phyloP scores from a whole-genome alignment of 192 early-diverging fungal genomes.

The Geranomyces michiganensis region DNA sequence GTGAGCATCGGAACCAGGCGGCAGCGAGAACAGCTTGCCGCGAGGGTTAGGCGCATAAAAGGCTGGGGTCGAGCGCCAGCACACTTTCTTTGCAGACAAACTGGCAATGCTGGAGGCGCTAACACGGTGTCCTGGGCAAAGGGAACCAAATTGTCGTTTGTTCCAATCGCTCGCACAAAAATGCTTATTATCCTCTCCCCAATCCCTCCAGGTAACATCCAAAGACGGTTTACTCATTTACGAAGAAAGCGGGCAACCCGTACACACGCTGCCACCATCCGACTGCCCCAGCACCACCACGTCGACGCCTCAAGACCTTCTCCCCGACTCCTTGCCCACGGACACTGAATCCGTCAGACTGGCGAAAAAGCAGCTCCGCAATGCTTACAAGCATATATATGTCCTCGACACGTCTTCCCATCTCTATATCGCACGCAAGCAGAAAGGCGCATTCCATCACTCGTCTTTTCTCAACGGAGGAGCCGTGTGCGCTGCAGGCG shows the following conservation, averaged over 20 bases:
- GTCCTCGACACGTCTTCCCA: not conserved
- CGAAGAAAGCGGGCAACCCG: constrained; percentile 1
- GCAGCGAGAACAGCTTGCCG: no score
- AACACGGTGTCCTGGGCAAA: no score
- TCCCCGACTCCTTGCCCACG: constrained; percentile 2
- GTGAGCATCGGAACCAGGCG: not conserved
- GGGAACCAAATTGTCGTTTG: no score
- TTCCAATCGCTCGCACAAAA: no score
- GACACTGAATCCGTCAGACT: constrained; percentile 8
- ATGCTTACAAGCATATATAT: constrained; percentile 13
- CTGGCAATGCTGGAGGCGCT: no score
- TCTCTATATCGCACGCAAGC: constrained; percentile 9
- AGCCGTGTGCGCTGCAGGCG: constrained; percentile 13
- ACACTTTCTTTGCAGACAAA: no score
- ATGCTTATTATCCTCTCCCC: no score
- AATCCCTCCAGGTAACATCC: not conserved
- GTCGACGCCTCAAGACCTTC: not conserved
- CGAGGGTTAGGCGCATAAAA: no score
- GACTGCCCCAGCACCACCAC: not conserved
- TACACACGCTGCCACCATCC: constrained; percentile 13
- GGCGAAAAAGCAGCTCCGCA: constrained; percentile 9
- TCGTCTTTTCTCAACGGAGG: constrained; percentile 17
- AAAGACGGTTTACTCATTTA: constrained; percentile 16
- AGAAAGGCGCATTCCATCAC: constrained; percentile 15
- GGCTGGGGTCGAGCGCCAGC: no score